phyloP scores from a whole-genome alignment of 495 filamentous ascomycete species.

The Penicillium egyptiacum region DNA sequence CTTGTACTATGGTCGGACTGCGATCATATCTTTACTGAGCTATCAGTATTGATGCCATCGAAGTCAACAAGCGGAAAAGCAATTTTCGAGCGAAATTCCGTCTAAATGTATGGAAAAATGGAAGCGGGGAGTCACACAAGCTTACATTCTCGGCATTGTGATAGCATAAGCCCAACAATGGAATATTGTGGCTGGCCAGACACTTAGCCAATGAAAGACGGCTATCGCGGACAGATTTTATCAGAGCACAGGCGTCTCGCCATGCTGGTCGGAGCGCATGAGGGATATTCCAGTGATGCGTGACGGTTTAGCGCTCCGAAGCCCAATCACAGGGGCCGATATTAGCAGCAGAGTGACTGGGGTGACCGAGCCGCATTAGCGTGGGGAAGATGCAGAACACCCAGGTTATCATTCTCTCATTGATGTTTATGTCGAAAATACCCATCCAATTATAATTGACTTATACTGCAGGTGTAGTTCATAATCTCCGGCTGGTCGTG shows the following conservation, averaged over 20 bases:
- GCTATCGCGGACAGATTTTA: conserved; percentile 1
- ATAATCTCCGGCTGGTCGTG: not conserved
- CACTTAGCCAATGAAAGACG: conserved; percentile 18
- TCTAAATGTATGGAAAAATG: conserved; percentile 22
- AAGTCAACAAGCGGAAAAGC: not conserved
- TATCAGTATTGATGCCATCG: conserved; percentile 6
- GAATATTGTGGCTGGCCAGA: not conserved
- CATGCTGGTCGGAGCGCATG: conserved; percentile 5
- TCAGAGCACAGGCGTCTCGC: conserved; percentile 14
- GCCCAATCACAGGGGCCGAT: conserved; percentile 20
- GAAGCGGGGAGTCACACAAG: conserved; percentile 22
- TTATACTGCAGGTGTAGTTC: not conserved
- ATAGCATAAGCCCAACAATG: conserved; percentile 15
- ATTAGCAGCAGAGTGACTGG: conserved; percentile 19
- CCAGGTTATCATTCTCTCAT: not conserved
- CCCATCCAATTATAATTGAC: not conserved
- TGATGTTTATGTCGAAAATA: not conserved
- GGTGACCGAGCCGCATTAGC: conserved; percentile 35
- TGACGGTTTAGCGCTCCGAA: conserved; percentile 28
- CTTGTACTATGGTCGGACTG: conserved; percentile 10
- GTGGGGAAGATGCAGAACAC: conserved; percentile 11
- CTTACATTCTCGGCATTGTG: conserved; percentile 11
- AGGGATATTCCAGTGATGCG: conserved; percentile 18
- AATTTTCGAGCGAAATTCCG: conserved; percentile 12
- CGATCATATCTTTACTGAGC: conserved; percentile 16